Percentiles rank a stretch among this genome's conserved stretches.
phyloP scores from a whole-genome alignment of 108 stramenopile species.

The Nannochloropsis granulata region DNA sequence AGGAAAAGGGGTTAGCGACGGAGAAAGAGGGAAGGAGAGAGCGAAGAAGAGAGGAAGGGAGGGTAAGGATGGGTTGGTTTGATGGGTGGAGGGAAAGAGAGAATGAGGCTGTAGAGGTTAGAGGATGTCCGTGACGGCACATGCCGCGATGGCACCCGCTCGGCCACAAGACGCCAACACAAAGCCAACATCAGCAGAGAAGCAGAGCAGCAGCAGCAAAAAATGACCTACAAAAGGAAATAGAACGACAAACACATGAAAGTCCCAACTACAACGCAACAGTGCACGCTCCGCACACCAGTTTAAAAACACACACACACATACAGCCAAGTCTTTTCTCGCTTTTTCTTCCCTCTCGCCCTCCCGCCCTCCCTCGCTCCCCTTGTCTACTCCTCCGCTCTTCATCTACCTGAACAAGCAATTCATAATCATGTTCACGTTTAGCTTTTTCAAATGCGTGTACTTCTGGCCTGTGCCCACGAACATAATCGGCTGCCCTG shows the following conservation, averaged over 20 bases:
- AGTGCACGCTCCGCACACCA: no score
- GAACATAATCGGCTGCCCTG: conserved; percentile 83
- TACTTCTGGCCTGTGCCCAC: conserved; percentile 96
- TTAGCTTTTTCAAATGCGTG: conserved; percentile 78
- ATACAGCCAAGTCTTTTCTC: background rate
- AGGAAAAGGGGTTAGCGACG: background rate
- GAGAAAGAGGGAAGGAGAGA: background rate
- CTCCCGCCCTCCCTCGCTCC: background rate
- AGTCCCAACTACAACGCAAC: background rate
- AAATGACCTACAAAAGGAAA: no score
- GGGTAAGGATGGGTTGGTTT: background rate
- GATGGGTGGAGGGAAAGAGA: background rate
- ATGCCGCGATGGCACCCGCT: no score
- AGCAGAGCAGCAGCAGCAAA: no score
- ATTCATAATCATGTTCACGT: conserved; percentile 60
- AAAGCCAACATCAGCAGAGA: no score
- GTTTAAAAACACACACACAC: no score
- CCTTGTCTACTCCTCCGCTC: background rate
- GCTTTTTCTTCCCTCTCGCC: background rate
- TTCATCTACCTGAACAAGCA: conserved; percentile 48
- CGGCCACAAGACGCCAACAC: no score
- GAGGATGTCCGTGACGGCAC: no score
- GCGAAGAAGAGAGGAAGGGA: background rate
- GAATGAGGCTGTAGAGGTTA: no score
- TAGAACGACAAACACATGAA: background rate